Evolutionary conservation across 2,329 filamentous ascomycete genomes (phyloP).

Genomic region (Fusarium nygamai): DNA sequence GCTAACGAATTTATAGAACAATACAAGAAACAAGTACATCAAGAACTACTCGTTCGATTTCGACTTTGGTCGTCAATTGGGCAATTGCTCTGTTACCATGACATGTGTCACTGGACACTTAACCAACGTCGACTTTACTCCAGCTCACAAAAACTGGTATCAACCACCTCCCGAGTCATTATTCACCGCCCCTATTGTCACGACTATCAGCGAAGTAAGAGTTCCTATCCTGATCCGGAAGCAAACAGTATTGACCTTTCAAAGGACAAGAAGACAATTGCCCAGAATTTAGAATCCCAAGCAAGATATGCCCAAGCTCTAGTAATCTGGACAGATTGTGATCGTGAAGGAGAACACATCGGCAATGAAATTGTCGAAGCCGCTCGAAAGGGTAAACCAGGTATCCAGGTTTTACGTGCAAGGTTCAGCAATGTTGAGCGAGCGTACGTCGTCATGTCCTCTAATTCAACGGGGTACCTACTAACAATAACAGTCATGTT

Average conservation of each 20-base stretch:
- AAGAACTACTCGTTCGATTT: conserved; percentile 97
- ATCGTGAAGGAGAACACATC: conserved; percentile 97
- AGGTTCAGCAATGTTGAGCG: conserved; percentile 96
- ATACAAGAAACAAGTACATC: conserved; percentile 78
- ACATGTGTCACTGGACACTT: conserved; percentile 93
- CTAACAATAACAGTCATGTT: conserved; percentile 72
- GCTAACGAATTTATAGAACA: conserved; percentile 61
- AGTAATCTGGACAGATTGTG: conserved; percentile 99
- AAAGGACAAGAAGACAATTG: conserved; percentile 82
- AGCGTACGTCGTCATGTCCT: conserved; percentile 65
- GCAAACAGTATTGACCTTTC: conserved; percentile 17
- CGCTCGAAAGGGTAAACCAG: conserved; percentile 76
- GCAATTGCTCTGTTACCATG: conserved; percentile 87
- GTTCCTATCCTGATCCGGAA: no score
- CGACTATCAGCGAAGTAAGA: conserved; percentile 72
- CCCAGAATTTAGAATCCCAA: conserved; percentile 84
- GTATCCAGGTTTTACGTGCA: conserved; percentile 84
- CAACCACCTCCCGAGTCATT: conserved; percentile 81
- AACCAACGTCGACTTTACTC: conserved; percentile 79
- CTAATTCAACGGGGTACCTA: not conserved
- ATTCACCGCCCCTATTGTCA: conserved; percentile 82
- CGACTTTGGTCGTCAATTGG: conserved; percentile 84
- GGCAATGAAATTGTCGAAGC: conserved; percentile 88
- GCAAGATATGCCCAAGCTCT: conserved; percentile 78
- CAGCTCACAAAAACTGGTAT: conserved; percentile 80